Percentiles rank a stretch among this genome's conserved stretches.
phyloP scores from a whole-genome alignment of 2,329 filamentous ascomycete genomes.

The Clarireedia sp. region DNA sequence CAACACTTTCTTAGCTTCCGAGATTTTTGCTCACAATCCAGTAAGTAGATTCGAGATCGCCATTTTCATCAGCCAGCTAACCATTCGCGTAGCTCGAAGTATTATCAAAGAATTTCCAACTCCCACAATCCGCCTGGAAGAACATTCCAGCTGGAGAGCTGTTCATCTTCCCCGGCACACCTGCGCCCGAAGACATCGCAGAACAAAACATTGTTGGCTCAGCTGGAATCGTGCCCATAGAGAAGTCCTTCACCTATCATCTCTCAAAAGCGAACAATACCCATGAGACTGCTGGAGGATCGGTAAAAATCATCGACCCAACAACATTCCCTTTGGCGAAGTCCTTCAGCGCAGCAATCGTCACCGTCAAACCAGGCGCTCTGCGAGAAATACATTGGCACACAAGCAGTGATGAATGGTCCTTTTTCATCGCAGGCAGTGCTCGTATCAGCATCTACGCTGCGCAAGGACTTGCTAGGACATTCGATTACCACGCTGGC shows the following conservation, averaged over 20 bases:
- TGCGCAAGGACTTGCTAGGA: constrained; percentile 58
- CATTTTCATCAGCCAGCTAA: constrained; percentile 9
- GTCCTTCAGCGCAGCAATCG: constrained; percentile 64
- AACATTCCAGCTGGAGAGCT: constrained; percentile 40
- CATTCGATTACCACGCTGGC: constrained; percentile 67
- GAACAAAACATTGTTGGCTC: constrained; percentile 41
- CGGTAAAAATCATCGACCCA: constrained; percentile 69
- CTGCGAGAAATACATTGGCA: constrained; percentile 59
- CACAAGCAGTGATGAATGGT: constrained; percentile 72
- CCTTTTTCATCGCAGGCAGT: constrained; percentile 65
- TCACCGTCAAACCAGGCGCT: constrained; percentile 53
- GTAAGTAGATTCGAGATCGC: constrained; percentile 6
- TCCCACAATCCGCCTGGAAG: constrained; percentile 40
- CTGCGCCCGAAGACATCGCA: constrained; percentile 37
- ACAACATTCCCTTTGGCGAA: constrained; percentile 66
- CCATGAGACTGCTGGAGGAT: constrained; percentile 62
- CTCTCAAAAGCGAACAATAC: constrained; percentile 57
- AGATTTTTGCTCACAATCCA: constrained; percentile 53
- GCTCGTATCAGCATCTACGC: constrained; percentile 70
- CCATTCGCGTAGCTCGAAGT: constrained; percentile 33
- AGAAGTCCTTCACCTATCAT: constrained; percentile 41
- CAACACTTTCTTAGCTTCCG: constrained; percentile 65
- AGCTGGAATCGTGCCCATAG: constrained; percentile 34
- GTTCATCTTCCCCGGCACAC: constrained; percentile 47
- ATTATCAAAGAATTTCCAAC: constrained; percentile 46